Evolutionary conservation across 2,329 filamentous ascomycete genomes (phyloP).

Genomic region (Aotearoamyces nothofagi): DNA sequence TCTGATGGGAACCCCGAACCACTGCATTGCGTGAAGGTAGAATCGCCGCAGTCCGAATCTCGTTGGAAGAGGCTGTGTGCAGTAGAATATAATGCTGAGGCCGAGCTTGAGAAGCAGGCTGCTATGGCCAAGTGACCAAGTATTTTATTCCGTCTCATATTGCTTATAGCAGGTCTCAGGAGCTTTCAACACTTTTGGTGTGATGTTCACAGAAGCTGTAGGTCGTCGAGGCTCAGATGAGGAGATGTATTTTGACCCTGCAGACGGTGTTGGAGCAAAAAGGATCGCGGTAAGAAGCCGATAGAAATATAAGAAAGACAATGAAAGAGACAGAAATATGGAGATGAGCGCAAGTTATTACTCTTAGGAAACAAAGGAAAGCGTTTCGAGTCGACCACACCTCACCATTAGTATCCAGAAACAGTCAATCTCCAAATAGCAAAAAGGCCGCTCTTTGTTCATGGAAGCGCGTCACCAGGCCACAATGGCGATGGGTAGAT

Average conservation of each 20-base stretch:
- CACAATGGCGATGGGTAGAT: too few relatives aligned
- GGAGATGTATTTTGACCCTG: background rate
- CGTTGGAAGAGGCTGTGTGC: slow-evolving; percentile 25
- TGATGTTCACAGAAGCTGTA: background rate
- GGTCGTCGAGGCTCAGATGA: background rate
- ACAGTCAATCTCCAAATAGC: background rate
- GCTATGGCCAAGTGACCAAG: slow-evolving; percentile 7
- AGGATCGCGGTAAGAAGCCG: too few relatives aligned
- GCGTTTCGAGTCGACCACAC: too few relatives aligned
- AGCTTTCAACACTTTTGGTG: background rate
- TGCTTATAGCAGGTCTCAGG: background rate
- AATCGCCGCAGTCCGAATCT: slow-evolving; percentile 33
- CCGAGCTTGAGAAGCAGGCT: slow-evolving; percentile 19
- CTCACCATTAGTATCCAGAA: too few relatives aligned
- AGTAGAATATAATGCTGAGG: slow-evolving; percentile 24
- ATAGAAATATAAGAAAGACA: too few relatives aligned
- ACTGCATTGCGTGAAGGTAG: slow-evolving; percentile 36
- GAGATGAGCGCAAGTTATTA: background rate
- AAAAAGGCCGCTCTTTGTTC: background rate
- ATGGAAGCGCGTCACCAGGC: background rate
- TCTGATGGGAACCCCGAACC: too few relatives aligned
- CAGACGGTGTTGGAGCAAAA: background rate
- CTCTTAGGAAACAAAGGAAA: too few relatives aligned
- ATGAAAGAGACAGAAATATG: background rate
- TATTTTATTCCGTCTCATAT: slow-evolving; percentile 10